These are phyloP conservation scores for Peronospora destructor DNA, from an alignment of 352 stramenopile genomes.

Conservation along the genomic window DNA sequence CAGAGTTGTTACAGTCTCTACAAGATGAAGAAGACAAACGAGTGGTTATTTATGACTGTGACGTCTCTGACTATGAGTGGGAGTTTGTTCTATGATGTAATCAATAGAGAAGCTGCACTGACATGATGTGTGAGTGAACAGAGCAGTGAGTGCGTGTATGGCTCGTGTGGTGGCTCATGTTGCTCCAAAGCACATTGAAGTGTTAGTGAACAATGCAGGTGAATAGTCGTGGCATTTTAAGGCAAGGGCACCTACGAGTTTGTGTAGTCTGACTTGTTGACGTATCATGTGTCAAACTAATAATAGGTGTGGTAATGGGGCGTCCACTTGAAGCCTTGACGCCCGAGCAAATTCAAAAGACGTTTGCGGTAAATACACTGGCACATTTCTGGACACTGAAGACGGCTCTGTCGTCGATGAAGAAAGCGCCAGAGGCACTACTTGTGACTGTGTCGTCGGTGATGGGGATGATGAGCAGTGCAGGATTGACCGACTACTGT, in stretches of 20 bases:
- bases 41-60: slow-evolving; percentile 46
- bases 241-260: not conserved
- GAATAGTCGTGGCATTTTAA: not conserved
- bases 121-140: slow-evolving; percentile 6
- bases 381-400: slow-evolving; percentile 73
- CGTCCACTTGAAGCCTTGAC: slow-evolving; percentile 35
- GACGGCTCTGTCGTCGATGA: slow-evolving; percentile 55
- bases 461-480: slow-evolving; percentile 63
- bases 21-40: not conserved
- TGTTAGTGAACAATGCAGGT: slow-evolving; percentile 63
- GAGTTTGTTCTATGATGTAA: not conserved
- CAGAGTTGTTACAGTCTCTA: slow-evolving; percentile 12
- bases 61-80: slow-evolving; percentile 57
- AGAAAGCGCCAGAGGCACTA: slow-evolving; percentile 37
- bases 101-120: not conserved
- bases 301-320: slow-evolving; percentile 41
- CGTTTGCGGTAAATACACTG: slow-evolving; percentile 56
- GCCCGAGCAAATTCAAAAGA: slow-evolving; percentile 38
- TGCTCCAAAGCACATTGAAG: slow-evolving; percentile 37
- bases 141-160: slow-evolving; percentile 31
- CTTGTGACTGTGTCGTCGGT: slow-evolving; percentile 76
- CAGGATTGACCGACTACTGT: slow-evolving; percentile 67
- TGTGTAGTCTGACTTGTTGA: not conserved
- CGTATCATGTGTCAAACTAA: not conserved
- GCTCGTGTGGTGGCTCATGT: slow-evolving; percentile 23